Base-by-base conservation (phyloP, 1,284 basidiomycete genomes). In the Naganishia sp. region DNA sequence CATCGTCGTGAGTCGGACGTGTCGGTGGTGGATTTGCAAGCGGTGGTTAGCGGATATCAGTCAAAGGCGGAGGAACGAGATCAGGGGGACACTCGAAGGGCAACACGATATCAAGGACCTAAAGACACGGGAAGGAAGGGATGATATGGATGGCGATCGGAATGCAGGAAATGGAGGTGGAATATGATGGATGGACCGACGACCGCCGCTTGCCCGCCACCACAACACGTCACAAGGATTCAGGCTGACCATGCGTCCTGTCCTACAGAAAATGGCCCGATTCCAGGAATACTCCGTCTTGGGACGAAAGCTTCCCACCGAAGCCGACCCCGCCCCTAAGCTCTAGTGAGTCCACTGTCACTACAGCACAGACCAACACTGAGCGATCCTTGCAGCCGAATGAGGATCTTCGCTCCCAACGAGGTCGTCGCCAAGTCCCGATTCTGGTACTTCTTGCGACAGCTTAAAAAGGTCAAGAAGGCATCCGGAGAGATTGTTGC, bases 361-460 rank as follows among this genome's bases (percentile, higher is more conserved):
- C 48, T 39, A 2, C 7, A 23, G 36, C 28, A 23, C 11, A 6
- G 50, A 16, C 36, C 11, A 23, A 36, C 25, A 16, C 31, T 53
- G 13, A 36, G 25, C 31, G 90, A 23, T 3, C 23, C 33, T 18
- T 42, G 93, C 81, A 98, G 92, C 87, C 91, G 96, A 77, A 99
- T 99, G 95, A 90, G 95, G 81, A 97, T 99, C 81, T 99, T 99
- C 80, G 95, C 96, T 72, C 91, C 92, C 75, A 99, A 99, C 82
- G 93, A 96, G 74, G 83, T 97, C 73, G 92, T 99, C 75, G 96
- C 96, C 77, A 98, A 99, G 86, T 96, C 92, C 69, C 90, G 95
- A 71, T 99, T 96, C 90, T 99, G 96, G 95, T 99, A 98, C 86
- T 99, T 96, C 87, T 86, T 99, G 73, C 93, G 95, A 80, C 90